Evolutionary conservation across 805 yeast genomes (phyloP).

Genomic region (Yamadazyma takamatsuzukensis): DNA sequence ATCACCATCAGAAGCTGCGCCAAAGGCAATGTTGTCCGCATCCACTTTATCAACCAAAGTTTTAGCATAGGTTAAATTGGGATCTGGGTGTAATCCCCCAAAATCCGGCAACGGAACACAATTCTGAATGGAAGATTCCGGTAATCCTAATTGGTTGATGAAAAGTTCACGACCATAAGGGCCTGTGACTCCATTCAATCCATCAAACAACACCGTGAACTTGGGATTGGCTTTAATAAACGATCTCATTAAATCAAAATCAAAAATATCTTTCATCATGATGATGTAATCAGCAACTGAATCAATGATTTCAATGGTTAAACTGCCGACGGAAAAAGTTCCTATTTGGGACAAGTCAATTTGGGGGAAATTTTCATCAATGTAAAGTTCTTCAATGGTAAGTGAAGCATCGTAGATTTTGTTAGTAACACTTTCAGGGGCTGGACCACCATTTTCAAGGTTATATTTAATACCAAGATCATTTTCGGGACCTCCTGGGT

Average conservation of each 20-base stretch:
- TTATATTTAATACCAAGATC: constrained; percentile 97
- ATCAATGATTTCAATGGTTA: constrained; percentile 79
- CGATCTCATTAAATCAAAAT: constrained; percentile 71
- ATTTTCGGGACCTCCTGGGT: constrained; percentile 93
- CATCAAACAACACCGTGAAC: constrained; percentile 81
- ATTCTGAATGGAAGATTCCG: constrained; percentile 70
- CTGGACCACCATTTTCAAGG: constrained; percentile 95
- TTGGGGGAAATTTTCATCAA: constrained; percentile 50
- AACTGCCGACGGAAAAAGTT: constrained; percentile 45
- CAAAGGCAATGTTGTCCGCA: constrained; percentile 74
- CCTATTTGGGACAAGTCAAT: constrained; percentile 66
- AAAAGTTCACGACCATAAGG: constrained; percentile 89
- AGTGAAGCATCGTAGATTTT: constrained; percentile 73
- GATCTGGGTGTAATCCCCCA: constrained; percentile 98
- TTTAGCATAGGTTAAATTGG: constrained; percentile 90
- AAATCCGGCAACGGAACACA: constrained; percentile 80
- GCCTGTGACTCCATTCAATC: constrained; percentile 93
- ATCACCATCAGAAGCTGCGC: constrained; percentile 98
- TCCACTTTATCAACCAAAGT: constrained; percentile 88
- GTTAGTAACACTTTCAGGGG: constrained; percentile 92
- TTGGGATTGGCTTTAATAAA: constrained; percentile 55
- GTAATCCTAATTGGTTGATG: constrained; percentile 78
- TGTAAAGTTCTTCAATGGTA: constrained; percentile 55
- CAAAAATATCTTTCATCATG: constrained; percentile 82
- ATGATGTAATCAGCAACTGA: constrained; percentile 73